phyloP scores from a whole-genome alignment of 2,329 filamentous ascomycete genomes.

The Fusarium sarcochroum region DNA sequence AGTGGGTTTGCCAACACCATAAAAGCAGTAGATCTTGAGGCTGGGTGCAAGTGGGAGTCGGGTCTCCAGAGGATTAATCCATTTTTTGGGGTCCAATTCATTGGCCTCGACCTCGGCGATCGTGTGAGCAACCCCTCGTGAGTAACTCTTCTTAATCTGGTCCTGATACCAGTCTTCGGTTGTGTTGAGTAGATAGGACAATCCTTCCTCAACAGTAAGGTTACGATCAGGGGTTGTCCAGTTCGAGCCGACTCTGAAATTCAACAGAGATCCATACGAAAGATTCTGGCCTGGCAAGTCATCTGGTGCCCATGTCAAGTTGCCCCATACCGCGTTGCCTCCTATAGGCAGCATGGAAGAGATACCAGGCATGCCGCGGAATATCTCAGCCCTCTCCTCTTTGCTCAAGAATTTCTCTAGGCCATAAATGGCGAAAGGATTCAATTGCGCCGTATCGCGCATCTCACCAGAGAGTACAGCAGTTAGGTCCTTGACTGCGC shows the following conservation, averaged over 20 bases:
- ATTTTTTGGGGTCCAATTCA: slow-evolving; percentile 82
- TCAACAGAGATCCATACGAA: slow-evolving; percentile 85
- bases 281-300: slow-evolving; percentile 80
- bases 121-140: slow-evolving; percentile 88
- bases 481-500: slow-evolving; percentile 90
- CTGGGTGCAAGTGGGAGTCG: slow-evolving; percentile 88
- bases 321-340: slow-evolving; percentile 95
- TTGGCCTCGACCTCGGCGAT: slow-evolving; percentile 84
- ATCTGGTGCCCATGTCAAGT: slow-evolving; percentile 88
- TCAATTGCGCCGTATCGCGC: slow-evolving; percentile 97
- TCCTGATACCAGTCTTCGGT: slow-evolving; percentile 89
- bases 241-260: slow-evolving; percentile 80
- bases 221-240: slow-evolving; percentile 77
- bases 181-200: slow-evolving; percentile 83
- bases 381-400: slow-evolving; percentile 91
- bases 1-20: slow-evolving; percentile 93
- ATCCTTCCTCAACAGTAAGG: slow-evolving; percentile 82
- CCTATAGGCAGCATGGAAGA: slow-evolving; percentile 97
- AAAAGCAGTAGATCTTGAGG: slow-evolving; percentile 97
- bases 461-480: slow-evolving; percentile 96
- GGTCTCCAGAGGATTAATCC: slow-evolving; percentile 95
- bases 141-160: slow-evolving; percentile 82
- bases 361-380: slow-evolving; percentile 96
- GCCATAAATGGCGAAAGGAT: slow-evolving; percentile 95
- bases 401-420: slow-evolving; percentile 95